Conservation (phyloP, 495 filamentous ascomycete species). For the Niebla homalea region DNA sequence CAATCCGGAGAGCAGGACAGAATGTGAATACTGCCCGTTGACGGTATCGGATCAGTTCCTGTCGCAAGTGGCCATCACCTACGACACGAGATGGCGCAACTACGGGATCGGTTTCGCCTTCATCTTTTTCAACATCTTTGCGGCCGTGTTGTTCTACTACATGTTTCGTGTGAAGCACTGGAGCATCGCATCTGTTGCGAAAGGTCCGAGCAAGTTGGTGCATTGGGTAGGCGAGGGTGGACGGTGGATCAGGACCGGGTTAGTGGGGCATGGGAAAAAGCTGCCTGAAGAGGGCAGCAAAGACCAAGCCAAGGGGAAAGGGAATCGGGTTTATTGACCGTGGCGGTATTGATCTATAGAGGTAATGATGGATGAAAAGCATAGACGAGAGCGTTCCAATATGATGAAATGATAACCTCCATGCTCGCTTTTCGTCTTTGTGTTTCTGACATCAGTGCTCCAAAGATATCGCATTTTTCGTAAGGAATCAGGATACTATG, state of each 20-base stretch:
- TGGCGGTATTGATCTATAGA: too few species aligned
- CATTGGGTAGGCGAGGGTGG: neutral
- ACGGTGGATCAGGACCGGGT: neutral
- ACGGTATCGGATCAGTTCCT: constrained; percentile 36
- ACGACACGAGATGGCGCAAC: constrained; percentile 38
- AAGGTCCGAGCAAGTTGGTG: constrained; percentile 8
- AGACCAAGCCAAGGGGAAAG: neutral
- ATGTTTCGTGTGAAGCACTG: constrained; percentile 38
- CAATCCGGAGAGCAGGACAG: constrained; percentile 28
- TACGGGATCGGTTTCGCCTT: constrained; percentile 42
- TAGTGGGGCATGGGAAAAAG: neutral
- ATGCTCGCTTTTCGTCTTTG: too few species aligned
- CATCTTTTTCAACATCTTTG: constrained; percentile 36
- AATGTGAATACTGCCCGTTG: constrained; percentile 26
- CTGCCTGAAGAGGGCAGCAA: neutral
- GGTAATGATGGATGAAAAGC: too few species aligned
- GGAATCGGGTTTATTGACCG: neutral
- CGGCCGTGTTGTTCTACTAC: constrained; percentile 39
- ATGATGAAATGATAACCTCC: too few species aligned
- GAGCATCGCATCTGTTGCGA: constrained; percentile 27
- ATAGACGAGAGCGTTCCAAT: too few species aligned
- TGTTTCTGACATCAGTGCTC: too few species aligned
- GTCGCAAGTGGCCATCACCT: constrained; percentile 31
- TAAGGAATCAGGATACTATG: too few species aligned
- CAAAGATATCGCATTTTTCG: too few species aligned